Conservation (phyloP, 371 early-diverging fungal species). For the Chytridium lagenaria region DNA sequence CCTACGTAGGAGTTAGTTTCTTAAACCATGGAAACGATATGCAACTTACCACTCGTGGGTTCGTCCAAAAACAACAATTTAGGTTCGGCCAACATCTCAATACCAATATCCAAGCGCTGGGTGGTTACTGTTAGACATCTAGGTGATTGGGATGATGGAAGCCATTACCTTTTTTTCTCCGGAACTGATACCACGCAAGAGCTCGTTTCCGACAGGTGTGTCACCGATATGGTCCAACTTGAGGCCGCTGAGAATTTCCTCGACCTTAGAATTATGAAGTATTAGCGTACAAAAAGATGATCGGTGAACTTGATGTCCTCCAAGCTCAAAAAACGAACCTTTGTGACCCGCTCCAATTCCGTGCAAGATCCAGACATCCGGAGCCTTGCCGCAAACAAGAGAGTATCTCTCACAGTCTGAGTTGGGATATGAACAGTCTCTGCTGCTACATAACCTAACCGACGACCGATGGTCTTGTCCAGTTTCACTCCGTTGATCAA, state of each 20-base stretch:
- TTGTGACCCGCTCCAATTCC: conserved; percentile 8
- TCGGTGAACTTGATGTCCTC: no score
- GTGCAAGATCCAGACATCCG: conserved; percentile 7
- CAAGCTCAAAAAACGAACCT: conserved; percentile 8
- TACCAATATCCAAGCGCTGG: conserved; percentile 15
- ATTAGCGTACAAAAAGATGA: not conserved
- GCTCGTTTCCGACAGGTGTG: conserved; percentile 3
- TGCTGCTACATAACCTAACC: conserved; percentile 15
- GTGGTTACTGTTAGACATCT: not conserved
- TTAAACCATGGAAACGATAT: not conserved
- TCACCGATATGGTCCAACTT: conserved; percentile 15
- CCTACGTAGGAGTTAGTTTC: not conserved
- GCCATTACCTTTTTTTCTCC: conserved; percentile 16
- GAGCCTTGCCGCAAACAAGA: conserved; percentile 14
- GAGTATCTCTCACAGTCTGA: conserved; percentile 12
- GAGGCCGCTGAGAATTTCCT: conserved; percentile 5
- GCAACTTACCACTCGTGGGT: conserved; percentile 15
- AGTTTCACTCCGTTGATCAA: conserved; percentile 71
- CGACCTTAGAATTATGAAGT: not conserved
- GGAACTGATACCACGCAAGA: conserved; percentile 13
- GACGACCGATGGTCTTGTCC: conserved; percentile 31
- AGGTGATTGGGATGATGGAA: no score
- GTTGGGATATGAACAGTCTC: conserved; percentile 17
- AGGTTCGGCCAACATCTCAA: conserved; percentile 16
- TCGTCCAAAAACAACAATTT: conserved; percentile 16